Base-by-base conservation (phyloP, 2,329 filamentous ascomycete genomes). In the Fusarium anguioides region DNA sequence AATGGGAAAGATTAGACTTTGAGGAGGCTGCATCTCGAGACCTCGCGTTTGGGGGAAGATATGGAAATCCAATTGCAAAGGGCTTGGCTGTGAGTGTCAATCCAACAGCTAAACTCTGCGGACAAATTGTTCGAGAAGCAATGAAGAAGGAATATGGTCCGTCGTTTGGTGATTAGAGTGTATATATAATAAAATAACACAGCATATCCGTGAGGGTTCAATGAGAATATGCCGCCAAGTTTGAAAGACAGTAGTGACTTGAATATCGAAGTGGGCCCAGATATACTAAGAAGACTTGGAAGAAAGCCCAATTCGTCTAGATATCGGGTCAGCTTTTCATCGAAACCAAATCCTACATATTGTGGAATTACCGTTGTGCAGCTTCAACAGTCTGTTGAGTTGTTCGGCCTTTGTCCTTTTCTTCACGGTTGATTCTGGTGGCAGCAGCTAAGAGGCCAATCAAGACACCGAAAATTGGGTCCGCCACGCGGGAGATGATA, bases 61-160 rank as follows among this genome's bases (percentile, higher is more conserved):
- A 87, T 71, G 89, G 89, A 29, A 90, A 89, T 66, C 86, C 88
- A 54, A 83, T 91, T 64, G 88, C 88, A 20, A 89, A 87, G 73
- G 85, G 82, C 6, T 77, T 91, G 65, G 88, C 87, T 8, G 89
- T 91, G 48, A 84, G 83, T 74, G 86, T 86, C 26, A 91, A 91
- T 74, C 89, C 89, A 23, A 90, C 87, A 17, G 88, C 89, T 4
- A 91, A 91, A 78, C 78, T 91, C 40, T 91, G 89, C 72, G 89
- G 89, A 3, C 83, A 89, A 71, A 91, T 91, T 75, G 89, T 91
- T 35, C 83, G 86, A 47, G 87, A 90, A 77, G 89, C 88, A 46
- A 88, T 91, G 87, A 89, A 84, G 79, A 89, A 87, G 76, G 89
- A 91, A 75, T 89, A 89, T 69, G 86, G 85, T 1, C 79, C 82